Evolutionary conservation across 1,284 basidiomycete species (phyloP), one percentile per base, ranked within the genome.

Genomic region (Trametes versicolor): DNA sequence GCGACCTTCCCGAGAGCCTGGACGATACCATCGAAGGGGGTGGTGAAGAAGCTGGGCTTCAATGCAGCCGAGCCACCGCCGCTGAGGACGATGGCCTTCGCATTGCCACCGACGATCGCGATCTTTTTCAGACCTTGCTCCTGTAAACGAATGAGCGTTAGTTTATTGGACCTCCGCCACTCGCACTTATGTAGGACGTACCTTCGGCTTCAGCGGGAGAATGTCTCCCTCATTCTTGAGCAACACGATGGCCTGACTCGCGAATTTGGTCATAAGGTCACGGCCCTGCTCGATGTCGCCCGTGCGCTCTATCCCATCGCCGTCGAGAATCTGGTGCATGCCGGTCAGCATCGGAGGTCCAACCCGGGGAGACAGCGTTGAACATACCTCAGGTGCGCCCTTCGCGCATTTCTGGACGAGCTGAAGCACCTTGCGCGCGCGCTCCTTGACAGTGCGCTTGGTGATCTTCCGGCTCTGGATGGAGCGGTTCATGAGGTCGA

Each of bases 31-130:
- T 93, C 86, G 72, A 87, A 89, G 0, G 92, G 91, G 1, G 87
- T 86, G 52, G 92, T 76, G 66, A 90, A 89, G 77, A 89, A 94
- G 8, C 89, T 89, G 0, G 93, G 81, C 67, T 89, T 89, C 27
- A 95, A 80, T 2, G 88, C 83, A 0, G 93, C 93, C 19, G 88
- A 90, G 2, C 93, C 93, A 32, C 93, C 93, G 27, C 93, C 93
- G 19, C 89, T 90, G 10, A 90, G 80, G 8, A 90, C 84, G 23
- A 83, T 73, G 2, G 87, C 85, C 71, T 90, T 89, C 23, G 92
- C 92, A 71, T 93, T 94, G 0, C 87, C 87, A 4, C 93, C 93
- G 36, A 95, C 84, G 58, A 95, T 87, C 0, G 91, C 91, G 51
- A 94, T 81, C 75, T 88, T 90, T 77, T 86, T 89, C 63, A 88